Evolutionary conservation across 2,329 filamentous ascomycete genomes (phyloP), one percentile per base, ranked within the genome.

Genomic region (Aspergillus sp.): DNA sequence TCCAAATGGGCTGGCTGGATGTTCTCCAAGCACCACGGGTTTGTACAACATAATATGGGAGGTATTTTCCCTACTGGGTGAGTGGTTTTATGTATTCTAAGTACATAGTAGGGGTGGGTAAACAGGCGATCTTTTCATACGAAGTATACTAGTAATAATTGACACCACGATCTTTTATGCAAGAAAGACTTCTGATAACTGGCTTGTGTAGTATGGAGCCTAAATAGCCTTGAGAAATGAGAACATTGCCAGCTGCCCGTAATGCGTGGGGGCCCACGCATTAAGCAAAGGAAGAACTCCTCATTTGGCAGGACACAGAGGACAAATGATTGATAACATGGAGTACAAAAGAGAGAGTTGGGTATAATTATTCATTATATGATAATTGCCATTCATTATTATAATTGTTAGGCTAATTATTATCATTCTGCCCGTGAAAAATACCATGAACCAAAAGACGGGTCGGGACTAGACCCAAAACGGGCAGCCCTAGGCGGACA

Each of bases 401-500:
- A 28, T 28, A 28, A 28, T 28, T 8, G 25, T 28, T 8, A 28
- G 25, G 25, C 25, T 28, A 8, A 28, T 28, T 28, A 28, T 28
- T 8, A 28, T 28, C 7, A 8, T 28, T 9, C 25, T 28, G 25
- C 25, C 2, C 25, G 25, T 28, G 25, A 28, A 28, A 28, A 28
- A 8, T 28, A 19, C 41, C 10, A 45, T 45, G 23, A 15, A 15
- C 52, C 28, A 32, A 23, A 28, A 38, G 52, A 28, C 49, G 49
- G 25, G 25, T 28, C 38, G 32, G 43, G 38, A 30, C 52, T 55
- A 55, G 19, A 13, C 52, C 52, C 38, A 19, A 55, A 55, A 19
- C 43, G 47, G 55, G 48, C 58, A 75, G 73, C 75, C 74, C 75
- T 76, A 77, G 63, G 45, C 47, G 23, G 23, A 59, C 9, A 1